Evolutionary conservation across 2,329 filamentous ascomycete genomes (phyloP).

Genomic region (Cercospora nicotianae): DNA sequence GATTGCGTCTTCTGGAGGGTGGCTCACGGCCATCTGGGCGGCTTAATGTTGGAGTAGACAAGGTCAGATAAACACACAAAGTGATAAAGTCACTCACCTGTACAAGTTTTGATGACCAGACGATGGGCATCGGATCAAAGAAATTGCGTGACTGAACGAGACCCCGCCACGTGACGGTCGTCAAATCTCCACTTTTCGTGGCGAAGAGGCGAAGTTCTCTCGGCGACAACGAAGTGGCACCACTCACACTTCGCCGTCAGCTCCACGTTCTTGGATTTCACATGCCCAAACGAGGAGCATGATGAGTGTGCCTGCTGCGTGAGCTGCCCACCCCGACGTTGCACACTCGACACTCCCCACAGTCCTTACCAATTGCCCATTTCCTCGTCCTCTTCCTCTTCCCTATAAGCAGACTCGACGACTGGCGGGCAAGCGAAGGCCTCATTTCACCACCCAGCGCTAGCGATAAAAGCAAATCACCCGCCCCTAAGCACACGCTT

Average conservation of each 20-base stretch:
- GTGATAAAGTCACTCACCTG: too few relatives aligned
- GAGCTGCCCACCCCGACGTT: not conserved
- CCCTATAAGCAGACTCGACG: not conserved
- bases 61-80: too few relatives aligned
- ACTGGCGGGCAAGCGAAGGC: not conserved
- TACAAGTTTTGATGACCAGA: too few relatives aligned
- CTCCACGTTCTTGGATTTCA: conserved; percentile 3
- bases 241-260: not conserved
- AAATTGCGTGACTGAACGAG: not conserved
- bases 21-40: too few relatives aligned
- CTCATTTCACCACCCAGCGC: conserved; percentile 4
- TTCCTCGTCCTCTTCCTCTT: not conserved
- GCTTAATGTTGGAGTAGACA: too few relatives aligned
- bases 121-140: not conserved
- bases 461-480: conserved; percentile 2
- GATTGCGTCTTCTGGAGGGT: too few relatives aligned
- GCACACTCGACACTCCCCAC: not conserved
- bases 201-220: conserved; percentile 2
- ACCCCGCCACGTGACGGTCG: not conserved
- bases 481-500: not conserved
- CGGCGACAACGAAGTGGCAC: not conserved
- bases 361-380: not conserved
- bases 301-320: conserved; percentile 2
- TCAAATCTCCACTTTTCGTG: conserved; percentile 4
- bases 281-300: conserved; percentile 4